Base-by-base conservation (phyloP, 371 early-diverging fungal genomes). In the Blakeslea trispora region DNA sequence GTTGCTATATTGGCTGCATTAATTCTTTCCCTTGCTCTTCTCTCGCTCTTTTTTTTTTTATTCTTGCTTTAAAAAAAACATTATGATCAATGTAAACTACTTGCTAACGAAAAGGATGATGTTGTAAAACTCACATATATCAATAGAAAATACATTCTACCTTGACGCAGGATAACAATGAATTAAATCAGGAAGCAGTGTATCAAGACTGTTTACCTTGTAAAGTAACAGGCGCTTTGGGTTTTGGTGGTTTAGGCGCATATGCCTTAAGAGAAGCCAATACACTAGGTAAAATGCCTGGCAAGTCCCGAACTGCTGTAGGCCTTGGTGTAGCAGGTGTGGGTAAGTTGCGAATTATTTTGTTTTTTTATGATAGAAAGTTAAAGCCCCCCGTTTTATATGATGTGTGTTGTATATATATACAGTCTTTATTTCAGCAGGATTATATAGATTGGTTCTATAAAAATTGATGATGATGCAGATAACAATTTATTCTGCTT, bases 141-240 rank as follows among this genome's bases (percentile, higher is more conserved):
- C 7, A 13, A 3, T 51, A 66, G 66, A 66, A 61, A 53, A 45
- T 66, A 21, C 13, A 61, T 11, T 57, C 54, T 0, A 50, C 48
- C n/a, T 14, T 66, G 10, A 48, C 49, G 13, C 44, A 45, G 8
- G 34, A 40, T 44, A 24, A 18, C n/a, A 48, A 54, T 22, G 24
- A 46, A 45, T 24, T 37, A 45, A 49, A 43, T 0, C 40, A 47
- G 5, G 47, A 35, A 48, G 22, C 54, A 46, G 45, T 10, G 5
- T 77, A 68, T 50, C 31, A 73, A 47, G 79, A 78, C 45, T 78
- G 79, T 39, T 45, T 73, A 14, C 59, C 79, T 1, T 78, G 79
- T 49, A 75, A 69, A 55, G 19, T 78, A 8, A 73, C 71, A 7
- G 79, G 79, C 13, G 69, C 68, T 17, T 45, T 59, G 32, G 74